phyloP scores from a whole-genome alignment of 2,329 filamentous ascomycete genomes.

The Neocucurbitaria cava region DNA sequence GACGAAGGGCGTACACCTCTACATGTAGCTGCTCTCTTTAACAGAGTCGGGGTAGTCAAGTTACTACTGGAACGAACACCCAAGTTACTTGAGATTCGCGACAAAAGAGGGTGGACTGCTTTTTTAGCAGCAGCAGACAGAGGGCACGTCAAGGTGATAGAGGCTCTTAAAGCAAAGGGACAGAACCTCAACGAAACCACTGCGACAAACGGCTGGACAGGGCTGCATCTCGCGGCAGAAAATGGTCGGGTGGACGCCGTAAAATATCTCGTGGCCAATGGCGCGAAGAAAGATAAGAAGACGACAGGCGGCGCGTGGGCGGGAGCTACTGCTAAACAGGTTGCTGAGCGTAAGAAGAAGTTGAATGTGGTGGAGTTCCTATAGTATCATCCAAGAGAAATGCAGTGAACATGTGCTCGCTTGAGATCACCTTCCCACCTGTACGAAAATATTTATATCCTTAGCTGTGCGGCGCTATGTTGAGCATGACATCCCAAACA shows the following conservation, averaged over 20 bases:
- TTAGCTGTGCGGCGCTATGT: neutral
- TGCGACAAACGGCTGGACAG: conserved; percentile 18
- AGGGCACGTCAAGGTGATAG: conserved; percentile 16
- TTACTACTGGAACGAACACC: conserved; percentile 12
- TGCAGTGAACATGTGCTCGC: neutral
- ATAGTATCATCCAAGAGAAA: neutral
- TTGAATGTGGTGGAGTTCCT: neutral
- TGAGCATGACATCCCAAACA: neutral
- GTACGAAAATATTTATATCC: neutral
- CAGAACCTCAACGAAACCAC: conserved; percentile 23
- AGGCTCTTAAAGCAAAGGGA: conserved; percentile 14
- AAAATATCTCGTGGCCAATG: conserved; percentile 15
- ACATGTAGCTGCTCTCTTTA: conserved; percentile 19
- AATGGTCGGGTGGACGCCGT: conserved; percentile 13
- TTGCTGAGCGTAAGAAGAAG: conserved; percentile 15
- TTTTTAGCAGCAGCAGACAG: conserved; percentile 19
- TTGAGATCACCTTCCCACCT: neutral
- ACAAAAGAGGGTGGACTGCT: conserved; percentile 17
- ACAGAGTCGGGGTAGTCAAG: conserved; percentile 13
- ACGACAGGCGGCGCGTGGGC: conserved; percentile 11
- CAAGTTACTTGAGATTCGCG: conserved; percentile 7
- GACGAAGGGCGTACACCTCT: conserved; percentile 20
- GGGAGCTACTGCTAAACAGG: conserved; percentile 16
- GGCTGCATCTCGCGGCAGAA: conserved; percentile 22
- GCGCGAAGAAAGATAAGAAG: conserved; percentile 12